phyloP scores from a whole-genome alignment of 495 filamentous ascomycete genomes.

The Aspergillus cavernicola region DNA sequence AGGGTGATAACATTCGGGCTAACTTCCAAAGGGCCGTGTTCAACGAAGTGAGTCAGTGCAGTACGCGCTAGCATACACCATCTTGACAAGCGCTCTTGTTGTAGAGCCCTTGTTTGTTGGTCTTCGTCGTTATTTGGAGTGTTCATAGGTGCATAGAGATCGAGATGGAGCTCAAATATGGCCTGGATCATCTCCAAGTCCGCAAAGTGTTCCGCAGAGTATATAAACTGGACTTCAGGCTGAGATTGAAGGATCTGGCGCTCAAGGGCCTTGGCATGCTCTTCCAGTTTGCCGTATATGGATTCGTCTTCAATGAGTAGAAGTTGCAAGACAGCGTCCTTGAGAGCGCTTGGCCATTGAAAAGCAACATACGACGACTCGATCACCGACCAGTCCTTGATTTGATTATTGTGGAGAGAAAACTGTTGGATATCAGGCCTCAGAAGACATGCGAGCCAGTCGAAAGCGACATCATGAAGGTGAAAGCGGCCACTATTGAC shows the following conservation, averaged over 20 bases:
- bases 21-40: slow-evolving; percentile 22
- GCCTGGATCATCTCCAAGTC: slow-evolving; percentile 63
- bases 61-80: slow-evolving; percentile 73
- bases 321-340: slow-evolving; percentile 64
- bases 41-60: slow-evolving; percentile 50
- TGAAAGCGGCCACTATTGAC: slow-evolving; percentile 55
- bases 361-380: slow-evolving; percentile 56
- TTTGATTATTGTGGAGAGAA: slow-evolving; percentile 11
- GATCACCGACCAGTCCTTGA: slow-evolving; percentile 22
- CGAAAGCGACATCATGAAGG: slow-evolving; percentile 60
- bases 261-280: slow-evolving; percentile 40
- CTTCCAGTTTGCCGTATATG: slow-evolving; percentile 52
- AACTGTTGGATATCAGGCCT: slow-evolving; percentile 34
- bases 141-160: slow-evolving; percentile 74
- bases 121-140: slow-evolving; percentile 69
- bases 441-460: slow-evolving; percentile 61
- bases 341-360: slow-evolving; percentile 71
- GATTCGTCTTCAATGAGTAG: slow-evolving; percentile 65
- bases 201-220: slow-evolving; percentile 24
- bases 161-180: slow-evolving; percentile 85
- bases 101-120: slow-evolving; percentile 50
- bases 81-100: slow-evolving; percentile 65
- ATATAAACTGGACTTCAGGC: slow-evolving; percentile 22
- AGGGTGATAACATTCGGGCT: slow-evolving; percentile 35
- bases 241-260: slow-evolving; percentile 27